Conservation (phyloP, 305 asterid genomes). For the Petunia hybrid region DNA sequence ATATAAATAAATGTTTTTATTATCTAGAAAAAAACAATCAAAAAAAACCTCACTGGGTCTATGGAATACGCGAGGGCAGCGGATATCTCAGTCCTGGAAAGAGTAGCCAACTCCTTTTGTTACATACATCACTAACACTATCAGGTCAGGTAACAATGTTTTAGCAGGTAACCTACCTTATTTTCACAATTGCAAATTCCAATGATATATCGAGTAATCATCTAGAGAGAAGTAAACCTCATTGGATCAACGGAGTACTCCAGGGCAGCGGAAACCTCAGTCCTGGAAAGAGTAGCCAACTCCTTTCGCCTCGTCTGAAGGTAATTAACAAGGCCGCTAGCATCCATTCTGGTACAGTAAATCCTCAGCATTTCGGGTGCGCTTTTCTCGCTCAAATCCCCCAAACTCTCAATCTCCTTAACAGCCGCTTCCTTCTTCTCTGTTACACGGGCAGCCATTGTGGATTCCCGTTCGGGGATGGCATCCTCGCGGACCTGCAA, state of each 20-base stretch:
- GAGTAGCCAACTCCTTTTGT: too few species aligned
- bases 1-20: too few species aligned
- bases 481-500: constrained; percentile 36
- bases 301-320: constrained; percentile 36
- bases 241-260: constrained; percentile 32
- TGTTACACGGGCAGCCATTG: constrained; percentile 18
- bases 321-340: constrained; percentile 30
- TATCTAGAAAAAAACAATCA: too few species aligned
- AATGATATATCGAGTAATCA: too few species aligned
- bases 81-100: too few species aligned
- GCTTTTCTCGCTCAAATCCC: constrained; percentile 27
- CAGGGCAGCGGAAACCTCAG: constrained; percentile 35
- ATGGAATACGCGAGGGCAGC: too few species aligned
- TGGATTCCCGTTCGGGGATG: constrained; percentile 23
- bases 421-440: constrained; percentile 34
- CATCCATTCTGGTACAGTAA: constrained; percentile 39
- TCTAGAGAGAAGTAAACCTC: constrained; percentile 29
- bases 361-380: constrained; percentile 29
- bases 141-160: too few species aligned
- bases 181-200: too few species aligned
- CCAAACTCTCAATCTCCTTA: constrained; percentile 32
- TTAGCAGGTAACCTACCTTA: too few species aligned
- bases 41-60: too few species aligned
- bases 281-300: constrained; percentile 6
- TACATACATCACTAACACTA: too few species aligned